These are phyloP conservation scores for Leucosporidium yakuticum DNA, from an alignment of 768 basidiomycete genomes.

Conservation along the genomic window DNA sequence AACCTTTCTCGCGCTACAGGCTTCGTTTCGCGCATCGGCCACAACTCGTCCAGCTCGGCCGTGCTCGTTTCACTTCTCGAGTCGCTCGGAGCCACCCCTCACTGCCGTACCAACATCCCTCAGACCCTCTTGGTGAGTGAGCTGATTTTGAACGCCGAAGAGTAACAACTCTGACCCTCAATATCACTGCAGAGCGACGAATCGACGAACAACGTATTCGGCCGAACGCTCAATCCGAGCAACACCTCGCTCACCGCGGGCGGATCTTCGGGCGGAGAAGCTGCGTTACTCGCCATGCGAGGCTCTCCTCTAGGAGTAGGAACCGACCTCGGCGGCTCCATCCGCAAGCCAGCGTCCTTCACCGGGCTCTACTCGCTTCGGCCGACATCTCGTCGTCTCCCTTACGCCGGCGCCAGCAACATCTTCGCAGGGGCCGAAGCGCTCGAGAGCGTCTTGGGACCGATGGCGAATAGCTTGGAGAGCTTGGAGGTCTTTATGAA, in stretches of 20 bases:
- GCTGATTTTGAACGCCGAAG: no score
- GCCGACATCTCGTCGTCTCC: constrained; percentile 15
- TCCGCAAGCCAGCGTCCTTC: constrained; percentile 62
- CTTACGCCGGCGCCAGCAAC: constrained; percentile 19
- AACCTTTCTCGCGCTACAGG: constrained; percentile 26
- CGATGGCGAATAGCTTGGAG: constrained; percentile 48
- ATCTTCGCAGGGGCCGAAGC: constrained; percentile 20
- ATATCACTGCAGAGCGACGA: constrained; percentile 59
- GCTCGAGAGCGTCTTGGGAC: constrained; percentile 11
- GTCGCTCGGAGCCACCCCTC: constrained; percentile 24
- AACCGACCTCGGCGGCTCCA: constrained; percentile 49
- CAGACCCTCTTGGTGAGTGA: constrained; percentile 31
- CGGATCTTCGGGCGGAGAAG: constrained; percentile 40
- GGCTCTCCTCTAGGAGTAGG: constrained; percentile 37
- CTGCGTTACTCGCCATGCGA: constrained; percentile 36
- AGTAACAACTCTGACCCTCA: background rate
- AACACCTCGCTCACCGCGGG: constrained; percentile 37
- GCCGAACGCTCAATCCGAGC: constrained; percentile 56
- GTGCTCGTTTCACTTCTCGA: constrained; percentile 25
- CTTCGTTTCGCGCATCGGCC: constrained; percentile 32
- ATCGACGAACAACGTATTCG: constrained; percentile 71
- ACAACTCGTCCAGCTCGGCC: constrained; percentile 9
- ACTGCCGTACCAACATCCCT: constrained; percentile 34
- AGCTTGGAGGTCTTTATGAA: constrained; percentile 65
- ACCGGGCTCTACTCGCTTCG: constrained; percentile 53